Base-by-base conservation (phyloP, 768 basidiomycete genomes). In the Paxillus ammoniavirescens region DNA sequence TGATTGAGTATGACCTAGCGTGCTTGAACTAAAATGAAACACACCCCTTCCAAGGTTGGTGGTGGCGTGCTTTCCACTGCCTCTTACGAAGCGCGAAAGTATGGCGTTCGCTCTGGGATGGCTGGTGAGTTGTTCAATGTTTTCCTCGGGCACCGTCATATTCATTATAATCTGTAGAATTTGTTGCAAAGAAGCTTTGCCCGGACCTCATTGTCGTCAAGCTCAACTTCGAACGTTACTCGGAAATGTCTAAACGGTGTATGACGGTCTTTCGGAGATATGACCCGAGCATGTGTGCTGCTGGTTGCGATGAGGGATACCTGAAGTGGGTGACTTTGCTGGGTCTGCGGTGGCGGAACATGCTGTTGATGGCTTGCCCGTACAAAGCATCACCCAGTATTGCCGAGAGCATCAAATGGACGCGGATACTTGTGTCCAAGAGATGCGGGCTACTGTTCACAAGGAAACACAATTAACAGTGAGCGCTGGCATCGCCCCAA, bases 401-500 rank as follows among this genome's bases (percentile, higher is more conserved):
- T 95, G 94, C 67, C 59, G 73, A n/a, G 77, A 81, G 42, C 81
- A 91, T 68, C 62, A 75, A 9, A 61, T 93, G 48, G 77, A 78
- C 2, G 79, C 87, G 0, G 84, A 83, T 30, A 84, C 86, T 42
- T 95, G 93, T 62, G 90, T 96, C 12, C 71, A 79, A 48, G 78
- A 88, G 57, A 88, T 99, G 73, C 77, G 97, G 21, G 77, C 76
- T 23, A 76, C 75, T 40, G 91, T 98, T 3, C 77, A 85, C 50
- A 75, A 76, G 15, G 89, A 89, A 70, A 98, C 95, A 3, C 81
- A 82, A 49, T 67, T 98, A 47, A 98, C 97, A 2, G 93, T 91
- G 49, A 94, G 91, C 60, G 95, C 94, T 30, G 97, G 97, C 3
- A 93, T 98, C 53, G 94, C 96, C 0, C 91, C 96, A 1, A 98